Conservation (phyloP, 2,329 filamentous ascomycete genomes). For the Calonectria hawksworthii region DNA sequence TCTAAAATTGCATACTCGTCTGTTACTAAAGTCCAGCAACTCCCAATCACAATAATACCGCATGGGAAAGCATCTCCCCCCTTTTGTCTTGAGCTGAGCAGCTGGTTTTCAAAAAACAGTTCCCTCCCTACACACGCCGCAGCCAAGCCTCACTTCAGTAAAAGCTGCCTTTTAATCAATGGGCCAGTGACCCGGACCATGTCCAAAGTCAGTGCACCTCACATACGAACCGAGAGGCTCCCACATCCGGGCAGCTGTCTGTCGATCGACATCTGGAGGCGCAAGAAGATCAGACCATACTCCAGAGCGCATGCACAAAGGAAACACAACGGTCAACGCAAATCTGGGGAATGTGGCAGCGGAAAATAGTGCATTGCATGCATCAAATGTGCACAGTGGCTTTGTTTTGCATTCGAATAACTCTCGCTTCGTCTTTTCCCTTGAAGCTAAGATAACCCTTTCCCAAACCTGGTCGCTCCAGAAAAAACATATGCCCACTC, state of each 20-base stretch:
- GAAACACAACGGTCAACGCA: background rate
- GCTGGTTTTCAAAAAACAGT: too few species aligned
- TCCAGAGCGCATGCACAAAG: background rate
- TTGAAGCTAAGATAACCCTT: background rate
- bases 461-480: conserved; percentile 4
- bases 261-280: conserved; percentile 3
- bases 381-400: background rate
- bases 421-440: background rate
- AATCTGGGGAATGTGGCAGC: background rate
- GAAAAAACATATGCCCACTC: background rate
- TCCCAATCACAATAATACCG: too few species aligned
- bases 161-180: background rate
- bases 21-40: too few species aligned
- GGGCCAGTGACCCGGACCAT: background rate
- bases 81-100: too few species aligned
- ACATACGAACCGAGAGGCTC: background rate
- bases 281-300: background rate
- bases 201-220: background rate
- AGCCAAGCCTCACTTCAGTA: background rate
- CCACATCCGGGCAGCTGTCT: background rate
- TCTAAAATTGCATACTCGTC: too few species aligned
- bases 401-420: conserved; percentile 5
- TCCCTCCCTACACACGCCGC: background rate
- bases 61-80: too few species aligned
- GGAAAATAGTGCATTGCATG: background rate